A percentile compares a stretch with the other conserved stretches of the same genome.
phyloP scores from a whole-genome alignment of 345 rosid genomes.

The Hibiscus tridactylites region DNA sequence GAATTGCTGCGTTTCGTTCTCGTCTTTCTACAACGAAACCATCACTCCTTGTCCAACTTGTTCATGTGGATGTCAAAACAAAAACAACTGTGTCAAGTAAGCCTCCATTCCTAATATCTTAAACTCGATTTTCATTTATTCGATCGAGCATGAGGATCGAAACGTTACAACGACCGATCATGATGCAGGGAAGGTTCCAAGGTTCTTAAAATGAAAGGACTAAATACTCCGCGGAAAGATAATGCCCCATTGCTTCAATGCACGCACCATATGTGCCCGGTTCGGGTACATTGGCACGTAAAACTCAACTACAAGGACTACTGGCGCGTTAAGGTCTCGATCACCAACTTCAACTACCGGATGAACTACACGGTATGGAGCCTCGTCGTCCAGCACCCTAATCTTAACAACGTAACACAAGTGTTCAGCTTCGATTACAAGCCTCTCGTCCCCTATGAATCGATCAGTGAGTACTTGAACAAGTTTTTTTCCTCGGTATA shows the following conservation, averaged over 20 bases:
- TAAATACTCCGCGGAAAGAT: slow-evolving; percentile 55
- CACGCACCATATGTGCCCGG: slow-evolving; percentile 79
- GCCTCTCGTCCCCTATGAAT: slow-evolving; percentile 59
- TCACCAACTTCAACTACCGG: slow-evolving; percentile 65
- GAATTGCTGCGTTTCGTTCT: slow-evolving; percentile 76
- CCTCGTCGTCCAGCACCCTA: slow-evolving; percentile 68
- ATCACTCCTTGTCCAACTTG: slow-evolving; percentile 83
- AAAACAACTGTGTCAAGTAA: slow-evolving; percentile 63
- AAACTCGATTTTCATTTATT: background rate
- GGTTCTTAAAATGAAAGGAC: slow-evolving; percentile 44
- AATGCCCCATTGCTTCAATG: slow-evolving; percentile 57
- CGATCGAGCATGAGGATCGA: background rate
- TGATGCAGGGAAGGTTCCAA: slow-evolving; percentile 64
- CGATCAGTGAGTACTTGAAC: slow-evolving; percentile 41
- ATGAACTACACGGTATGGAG: slow-evolving; percentile 72
- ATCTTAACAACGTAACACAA: slow-evolving; percentile 78
- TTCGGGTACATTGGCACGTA: slow-evolving; percentile 84
- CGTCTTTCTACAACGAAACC: slow-evolving; percentile 86
- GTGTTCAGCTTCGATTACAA: slow-evolving; percentile 85
- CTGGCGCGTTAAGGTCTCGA: slow-evolving; percentile 65
- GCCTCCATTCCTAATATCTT: slow-evolving; percentile 4
- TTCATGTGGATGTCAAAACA: slow-evolving; percentile 78
- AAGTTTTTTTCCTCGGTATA: background rate
- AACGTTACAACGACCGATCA: background rate
- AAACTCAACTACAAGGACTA: slow-evolving; percentile 72